These are phyloP conservation scores for Aspergillus steynii DNA, from an alignment of 495 filamentous ascomycete genomes.

Conservation along the genomic window DNA sequence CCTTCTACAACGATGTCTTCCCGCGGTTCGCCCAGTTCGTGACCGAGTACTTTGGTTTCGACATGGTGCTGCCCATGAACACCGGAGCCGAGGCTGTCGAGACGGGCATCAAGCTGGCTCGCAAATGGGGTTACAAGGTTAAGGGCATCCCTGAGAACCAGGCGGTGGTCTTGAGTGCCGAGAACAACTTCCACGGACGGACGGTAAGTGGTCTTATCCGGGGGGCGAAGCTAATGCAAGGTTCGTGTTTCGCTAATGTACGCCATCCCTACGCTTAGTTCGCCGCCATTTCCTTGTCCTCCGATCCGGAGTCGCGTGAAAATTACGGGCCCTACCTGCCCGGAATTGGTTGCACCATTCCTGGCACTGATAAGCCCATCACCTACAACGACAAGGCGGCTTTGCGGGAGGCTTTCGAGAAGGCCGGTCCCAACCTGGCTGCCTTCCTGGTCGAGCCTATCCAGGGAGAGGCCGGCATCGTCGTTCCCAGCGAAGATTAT, in stretches of 20 bases:
- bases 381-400: constrained; percentile 83
- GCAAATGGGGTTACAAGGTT: constrained; percentile 98
- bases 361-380: constrained; percentile 75
- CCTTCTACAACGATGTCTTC: constrained; percentile 99
- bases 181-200: constrained; percentile 95
- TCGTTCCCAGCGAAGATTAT: constrained; percentile 92
- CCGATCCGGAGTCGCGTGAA: constrained; percentile 90
- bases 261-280: constrained; percentile 55
- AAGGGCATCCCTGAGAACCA: constrained; percentile 86
- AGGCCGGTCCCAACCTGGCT: constrained; percentile 80
- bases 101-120: constrained; percentile 94
- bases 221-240: background rate
- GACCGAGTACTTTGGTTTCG: constrained; percentile 84
- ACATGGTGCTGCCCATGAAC: constrained; percentile 99
- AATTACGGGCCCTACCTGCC: constrained; percentile 97
- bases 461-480: constrained; percentile 96
- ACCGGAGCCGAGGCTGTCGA: constrained; percentile 99
- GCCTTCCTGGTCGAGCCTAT: constrained; percentile 97
- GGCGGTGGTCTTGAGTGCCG: constrained; percentile 79
- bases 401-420: constrained; percentile 74
- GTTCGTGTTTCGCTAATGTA: background rate
- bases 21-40: constrained; percentile 94
- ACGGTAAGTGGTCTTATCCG: constrained; percentile 59
- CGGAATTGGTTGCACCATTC: constrained; percentile 74
- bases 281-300: constrained; percentile 90